Evolutionary conservation across 1,284 basidiomycete genomes (phyloP), one percentile per base, ranked within the genome.

Genomic region (Ceratorhiza oryzae-sativae): DNA sequence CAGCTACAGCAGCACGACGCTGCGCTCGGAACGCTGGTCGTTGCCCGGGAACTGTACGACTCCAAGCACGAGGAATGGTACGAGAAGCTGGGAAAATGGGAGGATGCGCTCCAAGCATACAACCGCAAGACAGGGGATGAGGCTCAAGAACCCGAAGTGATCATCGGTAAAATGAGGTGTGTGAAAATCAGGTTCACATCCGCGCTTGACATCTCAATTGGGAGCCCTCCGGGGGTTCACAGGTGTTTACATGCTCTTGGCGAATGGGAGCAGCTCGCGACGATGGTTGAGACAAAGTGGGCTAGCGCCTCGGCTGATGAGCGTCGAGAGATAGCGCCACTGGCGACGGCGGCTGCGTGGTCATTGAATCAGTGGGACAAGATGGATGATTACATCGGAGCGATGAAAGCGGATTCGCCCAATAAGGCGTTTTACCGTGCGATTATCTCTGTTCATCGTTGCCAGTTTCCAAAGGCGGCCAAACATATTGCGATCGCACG

Each of bases 301-400:
- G 83, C 88, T 3, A 90, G 88, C 74, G 92, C 94, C 2, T 88
- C 86, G 53, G 86, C 90, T 74, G 95, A 98, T 59, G 92, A 96
- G 76, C 90, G 93, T 65, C 87, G 92, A 72, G 91, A 94, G 79
- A 97, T 99, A 77, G 96, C 97, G 0, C 96, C 97, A 0, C 90
- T 99, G 82, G 97, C 97, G 0, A 94, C 97, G 0, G 97, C 97
- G 0, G 97, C 97, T 0, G 95, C 95, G 3, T 99, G 97, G 97
- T 95, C 95, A 4, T 82, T 98, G 72, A 92, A 92, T 75, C 95
- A 98, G 78, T 99, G 97, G 97, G 95, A 98, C 77, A 87, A 90
- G 8, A 99, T 99, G 97, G 97, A 99, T 74, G 91, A 96, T 77
- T 99, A 97, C 80, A 98, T 99, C 73, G 86, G 88, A 6, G 93